These are phyloP conservation scores for Paraphoma sp. DNA, from an alignment of 2,329 filamentous ascomycete species.

Conservation along the genomic window DNA sequence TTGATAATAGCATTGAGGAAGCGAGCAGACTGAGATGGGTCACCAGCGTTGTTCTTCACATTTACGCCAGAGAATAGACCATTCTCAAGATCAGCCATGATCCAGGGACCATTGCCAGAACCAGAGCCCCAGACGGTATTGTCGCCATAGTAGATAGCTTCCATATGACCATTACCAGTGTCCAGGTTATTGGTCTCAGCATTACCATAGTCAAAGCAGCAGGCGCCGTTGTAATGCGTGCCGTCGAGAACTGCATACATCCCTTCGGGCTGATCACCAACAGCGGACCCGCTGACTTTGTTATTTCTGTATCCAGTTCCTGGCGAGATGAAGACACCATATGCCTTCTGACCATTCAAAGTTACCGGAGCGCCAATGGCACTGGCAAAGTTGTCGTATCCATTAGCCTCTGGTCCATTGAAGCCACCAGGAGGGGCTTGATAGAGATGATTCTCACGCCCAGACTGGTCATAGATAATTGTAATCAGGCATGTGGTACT, in stretches of 20 bases:
- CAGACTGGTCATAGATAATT: conserved; percentile 71
- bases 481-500: conserved; percentile 68
- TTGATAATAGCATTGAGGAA: conserved; percentile 67
- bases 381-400: conserved; percentile 66
- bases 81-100: conserved; percentile 74
- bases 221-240: conserved; percentile 64
- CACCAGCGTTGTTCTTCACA: conserved; percentile 55
- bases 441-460: conserved; percentile 66
- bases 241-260: conserved; percentile 68
- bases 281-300: conserved; percentile 59
- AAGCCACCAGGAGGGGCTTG: conserved; percentile 67
- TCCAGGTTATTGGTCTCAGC: conserved; percentile 49
- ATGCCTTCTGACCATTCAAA: conserved; percentile 66
- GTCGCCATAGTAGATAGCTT: conserved; percentile 70
- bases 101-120: conserved; percentile 66
- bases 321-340: conserved; percentile 68
- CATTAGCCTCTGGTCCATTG: conserved; percentile 61
- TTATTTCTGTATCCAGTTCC: conserved; percentile 70
- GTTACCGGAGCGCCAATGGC: conserved; percentile 68
- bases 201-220: conserved; percentile 58
- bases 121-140: conserved; percentile 64
- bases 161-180: conserved; percentile 71
- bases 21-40: conserved; percentile 61
- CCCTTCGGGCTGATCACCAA: conserved; percentile 62
- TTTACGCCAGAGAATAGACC: conserved; percentile 66